Conservation (phyloP, 176 grass and related monocot genomes). For the Hsuehochloa calcarea region DNA sequence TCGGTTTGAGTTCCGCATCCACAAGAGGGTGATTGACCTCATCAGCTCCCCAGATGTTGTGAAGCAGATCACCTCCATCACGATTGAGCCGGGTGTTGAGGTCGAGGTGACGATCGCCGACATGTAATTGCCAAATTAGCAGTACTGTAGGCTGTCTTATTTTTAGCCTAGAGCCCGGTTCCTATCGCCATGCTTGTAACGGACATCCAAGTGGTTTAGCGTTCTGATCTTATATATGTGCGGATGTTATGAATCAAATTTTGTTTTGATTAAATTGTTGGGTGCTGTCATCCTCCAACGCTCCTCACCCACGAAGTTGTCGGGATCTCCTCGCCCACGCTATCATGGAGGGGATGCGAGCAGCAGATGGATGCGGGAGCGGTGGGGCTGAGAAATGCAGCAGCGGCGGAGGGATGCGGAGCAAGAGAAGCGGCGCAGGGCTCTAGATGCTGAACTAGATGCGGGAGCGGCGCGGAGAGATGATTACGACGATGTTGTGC, state of each 20-base stretch:
- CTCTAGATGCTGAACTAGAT: too few species aligned
- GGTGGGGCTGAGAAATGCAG: too few species aligned
- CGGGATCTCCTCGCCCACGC: too few species aligned
- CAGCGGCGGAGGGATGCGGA: too few species aligned
- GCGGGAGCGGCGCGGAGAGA: too few species aligned
- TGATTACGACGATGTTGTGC: too few species aligned
- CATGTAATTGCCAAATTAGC: constrained; percentile 27
- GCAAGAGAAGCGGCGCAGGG: too few species aligned
- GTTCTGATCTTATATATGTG: neutral
- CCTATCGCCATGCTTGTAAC: neutral
- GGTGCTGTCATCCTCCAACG: neutral
- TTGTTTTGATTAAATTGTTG: neutral
- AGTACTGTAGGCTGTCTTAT: neutral
- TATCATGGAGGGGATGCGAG: too few species aligned
- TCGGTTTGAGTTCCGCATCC: constrained; percentile 55
- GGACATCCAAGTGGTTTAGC: neutral
- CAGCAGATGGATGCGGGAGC: too few species aligned
- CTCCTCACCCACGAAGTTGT: too few species aligned
- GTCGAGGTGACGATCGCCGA: constrained; percentile 60
- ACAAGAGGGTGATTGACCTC: constrained; percentile 66
- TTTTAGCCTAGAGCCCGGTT: neutral
- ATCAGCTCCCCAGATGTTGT: constrained; percentile 61
- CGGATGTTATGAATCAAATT: neutral
- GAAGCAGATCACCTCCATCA: constrained; percentile 70
- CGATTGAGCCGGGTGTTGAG: constrained; percentile 57